phyloP scores from a whole-genome alignment of 495 filamentous ascomycete genomes.

The Aspergillus olivimuriae region DNA sequence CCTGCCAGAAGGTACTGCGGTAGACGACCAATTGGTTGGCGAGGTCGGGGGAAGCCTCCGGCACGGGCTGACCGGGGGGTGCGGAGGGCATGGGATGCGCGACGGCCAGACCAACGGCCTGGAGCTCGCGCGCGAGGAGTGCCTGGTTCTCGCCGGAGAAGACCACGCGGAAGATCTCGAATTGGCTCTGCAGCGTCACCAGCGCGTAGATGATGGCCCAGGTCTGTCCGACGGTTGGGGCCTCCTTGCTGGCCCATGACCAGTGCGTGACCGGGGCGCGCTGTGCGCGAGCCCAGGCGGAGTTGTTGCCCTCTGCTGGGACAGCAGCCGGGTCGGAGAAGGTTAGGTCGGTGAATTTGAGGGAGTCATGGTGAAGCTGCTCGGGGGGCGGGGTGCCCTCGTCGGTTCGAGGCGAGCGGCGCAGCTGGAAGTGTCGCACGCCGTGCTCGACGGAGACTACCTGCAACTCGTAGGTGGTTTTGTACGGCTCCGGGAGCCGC shows the following conservation, averaged over 20 bases:
- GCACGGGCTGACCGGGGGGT: conserved; percentile 17
- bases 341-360: conserved; percentile 15
- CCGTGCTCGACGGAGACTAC: conserved; percentile 12
- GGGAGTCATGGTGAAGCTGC: conserved; percentile 18
- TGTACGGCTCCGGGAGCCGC: conserved; percentile 20
- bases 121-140: conserved; percentile 10
- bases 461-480: conserved; percentile 15
- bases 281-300: conserved; percentile 31
- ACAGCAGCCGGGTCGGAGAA: conserved; percentile 9
- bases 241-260: conserved; percentile 21
- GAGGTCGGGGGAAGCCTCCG: conserved; percentile 4
- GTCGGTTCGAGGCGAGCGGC: conserved; percentile 11
- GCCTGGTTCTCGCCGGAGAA: conserved; percentile 12
- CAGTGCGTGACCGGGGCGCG: conserved; percentile 22
- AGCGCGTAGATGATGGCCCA: conserved; percentile 52
- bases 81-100: conserved; percentile 15
- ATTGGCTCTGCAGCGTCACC: conserved; percentile 14
- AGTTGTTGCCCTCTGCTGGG: conserved; percentile 26
- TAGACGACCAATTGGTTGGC: conserved; percentile 14
- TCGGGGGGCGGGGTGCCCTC: conserved; percentile 18
- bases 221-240: conserved; percentile 46
- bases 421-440: conserved; percentile 15
- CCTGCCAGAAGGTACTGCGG: conserved; percentile 21
- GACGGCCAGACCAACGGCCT: conserved; percentile 16
- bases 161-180: conserved; percentile 14